phyloP scores from a whole-genome alignment of 257 asterid species.

The Solanum okadae region DNA sequence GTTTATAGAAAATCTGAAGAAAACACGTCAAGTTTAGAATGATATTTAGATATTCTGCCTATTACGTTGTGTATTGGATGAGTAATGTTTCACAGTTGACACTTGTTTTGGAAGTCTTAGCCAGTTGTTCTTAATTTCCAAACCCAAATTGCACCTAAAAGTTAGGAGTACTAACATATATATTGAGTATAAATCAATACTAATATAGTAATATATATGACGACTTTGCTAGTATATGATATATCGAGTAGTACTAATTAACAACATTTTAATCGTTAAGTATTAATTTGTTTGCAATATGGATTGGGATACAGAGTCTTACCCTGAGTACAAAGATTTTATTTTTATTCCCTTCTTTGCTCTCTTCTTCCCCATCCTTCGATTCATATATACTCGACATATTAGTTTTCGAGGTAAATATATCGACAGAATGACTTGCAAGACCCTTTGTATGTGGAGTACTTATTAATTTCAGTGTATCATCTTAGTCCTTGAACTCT shows the following conservation, averaged over 20 bases:
- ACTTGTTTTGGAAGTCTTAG: too few species aligned
- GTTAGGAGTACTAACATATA: neutral
- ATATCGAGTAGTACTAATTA: neutral
- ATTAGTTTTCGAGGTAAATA: constrained; percentile 14
- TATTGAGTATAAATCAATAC: too few species aligned
- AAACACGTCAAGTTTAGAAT: neutral
- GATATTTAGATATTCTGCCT: neutral
- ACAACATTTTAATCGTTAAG: neutral
- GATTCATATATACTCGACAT: constrained; percentile 6
- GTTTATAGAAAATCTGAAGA: fast-evolving
- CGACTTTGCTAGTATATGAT: neutral
- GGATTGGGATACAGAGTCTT: constrained; percentile 11
- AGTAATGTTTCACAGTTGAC: neutral
- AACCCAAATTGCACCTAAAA: neutral
- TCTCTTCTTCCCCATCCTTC: constrained; percentile 6
- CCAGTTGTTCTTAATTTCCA: neutral
- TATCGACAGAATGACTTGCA: too few species aligned
- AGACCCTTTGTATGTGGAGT: neutral
- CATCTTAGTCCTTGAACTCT: fast-evolving
- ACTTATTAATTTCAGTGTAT: too few species aligned
- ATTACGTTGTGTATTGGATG: neutral
- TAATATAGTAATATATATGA: neutral
- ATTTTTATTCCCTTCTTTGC: neutral
- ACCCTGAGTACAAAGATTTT: constrained; percentile 11
- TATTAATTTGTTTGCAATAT: neutral